These are phyloP conservation scores for Phylloporus sp. DNA, from an alignment of 768 basidiomycete genomes.

Conservation along the genomic window DNA sequence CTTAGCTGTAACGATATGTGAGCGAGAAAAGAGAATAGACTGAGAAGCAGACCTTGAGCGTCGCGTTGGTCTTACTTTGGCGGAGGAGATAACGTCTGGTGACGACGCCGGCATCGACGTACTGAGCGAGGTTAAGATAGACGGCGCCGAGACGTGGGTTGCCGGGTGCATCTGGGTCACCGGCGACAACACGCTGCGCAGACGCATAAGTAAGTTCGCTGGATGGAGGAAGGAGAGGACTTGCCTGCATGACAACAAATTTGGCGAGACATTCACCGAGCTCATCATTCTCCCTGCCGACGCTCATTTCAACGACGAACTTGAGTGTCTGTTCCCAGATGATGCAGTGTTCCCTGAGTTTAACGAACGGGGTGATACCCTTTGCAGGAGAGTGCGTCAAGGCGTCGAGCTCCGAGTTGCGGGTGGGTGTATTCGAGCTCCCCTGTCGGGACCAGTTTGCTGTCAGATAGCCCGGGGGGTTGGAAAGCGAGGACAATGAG, in stretches of 20 bases:
- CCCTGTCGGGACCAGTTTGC: slow-evolving; percentile 24
- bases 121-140: slow-evolving; percentile 70
- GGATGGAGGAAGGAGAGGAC: not conserved
- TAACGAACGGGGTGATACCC: slow-evolving; percentile 56
- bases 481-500: slow-evolving; percentile 16
- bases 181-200: slow-evolving; percentile 48
- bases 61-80: slow-evolving; percentile 76
- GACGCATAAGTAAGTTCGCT: not conserved
- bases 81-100: slow-evolving; percentile 62
- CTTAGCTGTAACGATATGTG: slow-evolving; percentile 43
- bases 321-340: slow-evolving; percentile 56
- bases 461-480: slow-evolving; percentile 21
- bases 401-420: not conserved
- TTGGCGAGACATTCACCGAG: slow-evolving; percentile 58
- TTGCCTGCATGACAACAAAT: slow-evolving; percentile 56
- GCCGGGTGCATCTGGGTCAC: slow-evolving; percentile 50
- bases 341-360: slow-evolving; percentile 60
- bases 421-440: too few species aligned
- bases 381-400: slow-evolving; percentile 37
- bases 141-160: slow-evolving; percentile 62
- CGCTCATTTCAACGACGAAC: slow-evolving; percentile 53
- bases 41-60: slow-evolving; percentile 49
- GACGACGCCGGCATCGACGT: slow-evolving; percentile 52
- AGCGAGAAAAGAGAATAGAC: not conserved
- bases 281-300: slow-evolving; percentile 46